Conservation (phyloP, 2,329 filamentous ascomycete species). For the Diplocarpon rosae region DNA sequence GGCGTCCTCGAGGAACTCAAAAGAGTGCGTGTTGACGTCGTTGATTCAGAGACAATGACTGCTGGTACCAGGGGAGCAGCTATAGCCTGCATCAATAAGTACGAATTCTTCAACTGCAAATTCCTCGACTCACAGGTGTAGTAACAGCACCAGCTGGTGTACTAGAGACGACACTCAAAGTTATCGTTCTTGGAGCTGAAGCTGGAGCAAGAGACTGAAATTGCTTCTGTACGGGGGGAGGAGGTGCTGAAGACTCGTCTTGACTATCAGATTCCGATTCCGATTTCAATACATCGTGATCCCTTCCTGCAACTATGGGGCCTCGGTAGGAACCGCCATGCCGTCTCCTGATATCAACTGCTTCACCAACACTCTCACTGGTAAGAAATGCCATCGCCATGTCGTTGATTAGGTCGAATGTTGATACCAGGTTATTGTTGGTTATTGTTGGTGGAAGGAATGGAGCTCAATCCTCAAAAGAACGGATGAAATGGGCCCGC, state of each 20-base stretch:
- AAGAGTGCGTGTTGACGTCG: no score
- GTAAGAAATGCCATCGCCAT: not conserved
- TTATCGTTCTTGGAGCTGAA: not conserved
- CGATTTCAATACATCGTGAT: no score
- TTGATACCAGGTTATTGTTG: slow-evolving; percentile 1
- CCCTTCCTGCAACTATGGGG: no score
- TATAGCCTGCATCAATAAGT: not conserved
- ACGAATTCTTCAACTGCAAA: not conserved
- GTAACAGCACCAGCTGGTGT: not conserved
- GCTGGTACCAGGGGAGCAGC: not conserved
- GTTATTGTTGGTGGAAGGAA: not conserved
- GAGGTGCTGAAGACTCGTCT: no score
- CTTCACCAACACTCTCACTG: no score
- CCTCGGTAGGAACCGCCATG: no score
- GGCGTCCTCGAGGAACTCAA: no score
- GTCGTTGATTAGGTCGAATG: not conserved
- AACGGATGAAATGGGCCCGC: slow-evolving; percentile 2
- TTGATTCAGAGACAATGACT: not conserved
- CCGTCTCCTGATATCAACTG: no score
- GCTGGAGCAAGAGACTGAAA: not conserved
- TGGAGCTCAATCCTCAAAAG: not conserved
- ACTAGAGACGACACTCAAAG: not conserved
- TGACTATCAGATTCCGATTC: no score
- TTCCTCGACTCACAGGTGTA: not conserved
- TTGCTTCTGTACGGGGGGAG: no score